Conservation (phyloP, 352 stramenopile genomes). For the Globisporangium alternatum region DNA sequence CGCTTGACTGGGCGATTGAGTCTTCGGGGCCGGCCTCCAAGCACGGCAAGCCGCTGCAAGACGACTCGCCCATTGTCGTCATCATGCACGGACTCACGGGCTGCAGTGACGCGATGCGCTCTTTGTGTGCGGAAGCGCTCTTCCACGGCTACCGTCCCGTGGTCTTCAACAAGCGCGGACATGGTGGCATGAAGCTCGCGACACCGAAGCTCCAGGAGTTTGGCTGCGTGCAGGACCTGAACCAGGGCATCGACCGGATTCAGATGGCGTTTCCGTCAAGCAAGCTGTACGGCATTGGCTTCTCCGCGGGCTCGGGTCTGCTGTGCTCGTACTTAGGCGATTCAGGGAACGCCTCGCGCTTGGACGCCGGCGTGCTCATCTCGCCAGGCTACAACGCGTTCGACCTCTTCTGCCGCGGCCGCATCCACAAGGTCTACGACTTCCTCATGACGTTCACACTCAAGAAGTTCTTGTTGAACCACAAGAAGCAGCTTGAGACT, state of each 20-base stretch:
- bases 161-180: slow-evolving; percentile 84
- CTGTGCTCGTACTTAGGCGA: slow-evolving; percentile 74
- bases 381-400: slow-evolving; percentile 72
- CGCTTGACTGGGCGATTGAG: slow-evolving; percentile 66
- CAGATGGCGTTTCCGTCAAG: slow-evolving; percentile 40
- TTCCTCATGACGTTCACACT: slow-evolving; percentile 75
- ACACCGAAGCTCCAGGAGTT: slow-evolving; percentile 73
- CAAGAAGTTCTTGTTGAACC: slow-evolving; percentile 57
- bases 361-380: slow-evolving; percentile 60
- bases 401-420: slow-evolving; percentile 63
- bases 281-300: slow-evolving; percentile 64
- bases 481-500: slow-evolving; percentile 36
- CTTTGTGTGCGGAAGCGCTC: slow-evolving; percentile 62
- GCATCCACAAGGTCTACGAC: slow-evolving; percentile 64
- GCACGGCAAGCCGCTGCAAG: slow-evolving; percentile 8
- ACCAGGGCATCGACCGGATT: slow-evolving; percentile 49
- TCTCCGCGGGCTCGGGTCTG: slow-evolving; percentile 63
- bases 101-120: slow-evolving; percentile 58
- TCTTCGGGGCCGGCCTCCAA: slow-evolving; percentile 17
- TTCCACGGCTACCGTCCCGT: slow-evolving; percentile 65
- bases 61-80: slow-evolving; percentile 50
- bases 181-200: slow-evolving; percentile 55
- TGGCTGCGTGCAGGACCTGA: slow-evolving; percentile 56
- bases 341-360: slow-evolving; percentile 40
- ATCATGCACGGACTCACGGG: slow-evolving; percentile 72